Evolutionary conservation across 2,329 filamentous ascomycete species (phyloP).

Genomic region (Hymenoscyphus repandus): DNA sequence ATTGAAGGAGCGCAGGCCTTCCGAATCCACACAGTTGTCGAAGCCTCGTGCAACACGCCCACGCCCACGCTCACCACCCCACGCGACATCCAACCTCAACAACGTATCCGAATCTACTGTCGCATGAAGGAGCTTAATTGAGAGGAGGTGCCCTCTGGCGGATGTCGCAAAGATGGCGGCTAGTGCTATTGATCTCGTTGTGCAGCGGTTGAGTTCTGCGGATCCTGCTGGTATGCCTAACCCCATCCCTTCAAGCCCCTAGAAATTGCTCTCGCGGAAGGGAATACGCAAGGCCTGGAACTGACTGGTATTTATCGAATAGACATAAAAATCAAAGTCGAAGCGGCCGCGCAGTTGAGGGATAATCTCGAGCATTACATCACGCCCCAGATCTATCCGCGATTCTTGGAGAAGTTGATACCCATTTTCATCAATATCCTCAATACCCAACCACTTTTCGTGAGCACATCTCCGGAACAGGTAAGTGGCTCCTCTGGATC

Average conservation of each 20-base stretch:
- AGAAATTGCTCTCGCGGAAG: too few relatives aligned
- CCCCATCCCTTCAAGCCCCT: not conserved
- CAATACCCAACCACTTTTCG: constrained; percentile 81
- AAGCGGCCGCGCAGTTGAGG: constrained; percentile 78
- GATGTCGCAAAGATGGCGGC: constrained; percentile 55
- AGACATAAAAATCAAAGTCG: constrained; percentile 80
- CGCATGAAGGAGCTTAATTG: constrained; percentile 24
- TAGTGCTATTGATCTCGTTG: constrained; percentile 57
- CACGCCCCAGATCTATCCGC: constrained; percentile 66
- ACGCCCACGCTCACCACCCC: not conserved
- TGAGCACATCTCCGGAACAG: constrained; percentile 86
- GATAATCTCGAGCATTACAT: constrained; percentile 90
- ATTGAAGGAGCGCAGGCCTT: too few relatives aligned
- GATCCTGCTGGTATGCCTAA: constrained; percentile 23
- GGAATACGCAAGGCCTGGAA: too few relatives aligned
- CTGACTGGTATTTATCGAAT: constrained; percentile 14
- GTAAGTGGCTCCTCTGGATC: constrained; percentile 40
- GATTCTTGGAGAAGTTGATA: constrained; percentile 82
- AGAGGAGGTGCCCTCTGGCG: constrained; percentile 27
- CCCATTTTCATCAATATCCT: constrained; percentile 85
- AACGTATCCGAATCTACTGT: not conserved
- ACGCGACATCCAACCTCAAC: not conserved
- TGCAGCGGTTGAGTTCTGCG: constrained; percentile 48
- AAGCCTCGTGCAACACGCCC: not conserved
- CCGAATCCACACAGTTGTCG: not conserved